Evolutionary conservation across 768 basidiomycete species (phyloP), one percentile per base, ranked within the genome.

Genomic region (Dictyophora rubrovolvata): DNA sequence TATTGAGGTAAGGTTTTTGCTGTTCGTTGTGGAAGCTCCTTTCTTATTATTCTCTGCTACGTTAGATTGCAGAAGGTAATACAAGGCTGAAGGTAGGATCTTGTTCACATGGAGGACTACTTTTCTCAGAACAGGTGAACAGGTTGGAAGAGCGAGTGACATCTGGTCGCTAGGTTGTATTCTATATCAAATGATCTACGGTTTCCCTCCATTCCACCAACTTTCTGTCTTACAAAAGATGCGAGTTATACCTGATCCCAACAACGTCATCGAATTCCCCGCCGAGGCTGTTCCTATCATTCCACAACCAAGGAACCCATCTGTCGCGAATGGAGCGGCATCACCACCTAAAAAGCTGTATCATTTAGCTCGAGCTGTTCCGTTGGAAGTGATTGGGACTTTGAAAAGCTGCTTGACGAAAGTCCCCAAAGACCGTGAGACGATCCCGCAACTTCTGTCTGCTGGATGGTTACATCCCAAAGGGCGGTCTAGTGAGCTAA

Each of bases 81-180:
- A 81, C 88, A 12, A 81, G 91, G 22, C 81, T 95, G 60, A 96
- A 95, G 76, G 93, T 74, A 33, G 18, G 47, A 35, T 46, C n/a
- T 28, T 21, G 28, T 36, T 46, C 18, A 10, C 33, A 22, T 35
- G 20, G 11, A 12, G 21, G 28, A 49, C 18, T 22, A 17, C 23
- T 37, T 36, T 57, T 14, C 20, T 53, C 50, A 33, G 28, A 54
- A 23, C 16, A 18, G 20, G 18, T 35, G 42, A 23, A n/a, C 49
- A 63, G 61, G 59, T 98, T 55, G 96, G 95, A 3, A 87, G 94
- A 21, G 85, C 93, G 0, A 93, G 89, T 55, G 95, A 99, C 69
- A 91, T 99, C 47, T 99, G 95, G 95, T 96, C 93, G 2, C 76
- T 99, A 1, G 95, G 95, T 1, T 95, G 93, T 71, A 99, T 99